These are phyloP conservation scores for Glycine tomentella DNA, from an alignment of 306 rosid genomes.

Conservation along the genomic window DNA sequence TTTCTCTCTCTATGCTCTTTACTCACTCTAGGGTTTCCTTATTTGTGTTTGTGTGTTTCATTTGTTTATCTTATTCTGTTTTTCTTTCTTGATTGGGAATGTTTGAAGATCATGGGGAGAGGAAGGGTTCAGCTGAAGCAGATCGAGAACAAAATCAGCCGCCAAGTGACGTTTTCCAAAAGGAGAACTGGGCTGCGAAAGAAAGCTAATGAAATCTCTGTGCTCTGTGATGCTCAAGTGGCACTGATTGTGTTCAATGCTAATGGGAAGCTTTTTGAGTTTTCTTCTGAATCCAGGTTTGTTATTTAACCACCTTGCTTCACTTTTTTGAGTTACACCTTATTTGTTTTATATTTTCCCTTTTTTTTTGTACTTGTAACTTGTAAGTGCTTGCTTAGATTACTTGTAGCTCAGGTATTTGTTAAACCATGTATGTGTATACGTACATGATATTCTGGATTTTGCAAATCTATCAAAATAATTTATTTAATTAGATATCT, in stretches of 20 bases:
- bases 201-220: slow-evolving; percentile 87
- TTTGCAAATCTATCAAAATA: background rate
- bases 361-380: background rate
- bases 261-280: slow-evolving; percentile 77
- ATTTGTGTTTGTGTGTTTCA: slow-evolving; percentile 3
- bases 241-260: slow-evolving; percentile 77
- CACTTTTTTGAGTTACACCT: background rate
- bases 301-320: background rate
- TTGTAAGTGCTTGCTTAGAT: background rate
- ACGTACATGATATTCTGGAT: background rate
- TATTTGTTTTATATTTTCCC: background rate
- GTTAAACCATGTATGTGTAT: too few relatives aligned
- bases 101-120: slow-evolving; percentile 62
- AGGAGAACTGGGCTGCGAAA: slow-evolving; percentile 70
- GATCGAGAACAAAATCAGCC: slow-evolving; percentile 85
- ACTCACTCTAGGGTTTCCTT: slow-evolving; percentile 40
- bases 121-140: slow-evolving; percentile 81
- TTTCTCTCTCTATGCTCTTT: background rate
- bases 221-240: slow-evolving; percentile 81
- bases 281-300: slow-evolving; percentile 68
- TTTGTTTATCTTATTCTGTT: background rate
- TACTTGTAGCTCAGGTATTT: background rate
- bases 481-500: background rate
- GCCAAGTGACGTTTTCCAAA: slow-evolving; percentile 89
- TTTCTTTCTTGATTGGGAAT: slow-evolving; percentile 4